Evolutionary conservation across 805 yeast species (phyloP).

Genomic region (Hanseniaspora pseudoguilliermondii): DNA sequence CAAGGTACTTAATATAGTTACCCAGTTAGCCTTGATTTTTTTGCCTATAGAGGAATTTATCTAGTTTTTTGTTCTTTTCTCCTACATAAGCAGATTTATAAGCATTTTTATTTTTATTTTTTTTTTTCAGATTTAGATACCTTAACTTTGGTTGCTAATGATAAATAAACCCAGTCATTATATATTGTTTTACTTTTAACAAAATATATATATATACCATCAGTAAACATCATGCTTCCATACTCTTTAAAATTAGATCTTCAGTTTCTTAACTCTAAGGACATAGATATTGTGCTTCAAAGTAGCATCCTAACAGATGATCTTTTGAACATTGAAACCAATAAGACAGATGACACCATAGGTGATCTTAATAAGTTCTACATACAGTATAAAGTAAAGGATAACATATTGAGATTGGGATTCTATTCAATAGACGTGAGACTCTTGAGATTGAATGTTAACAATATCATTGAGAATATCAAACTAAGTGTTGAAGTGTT

Average conservation of each 20-base stretch:
- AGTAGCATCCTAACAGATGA: slow-evolving; percentile 7
- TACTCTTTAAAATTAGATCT: background rate
- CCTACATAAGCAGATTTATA: too few species aligned
- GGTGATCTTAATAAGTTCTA: slow-evolving; percentile 6
- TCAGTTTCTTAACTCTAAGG: background rate
- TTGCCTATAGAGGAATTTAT: background rate
- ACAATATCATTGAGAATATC: slow-evolving; percentile 5
- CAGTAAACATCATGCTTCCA: background rate
- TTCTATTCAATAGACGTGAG: slow-evolving; percentile 3
- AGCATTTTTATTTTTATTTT: too few species aligned
- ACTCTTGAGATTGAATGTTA: slow-evolving; percentile 2
- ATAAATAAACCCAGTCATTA: too few species aligned
- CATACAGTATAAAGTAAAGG: background rate
- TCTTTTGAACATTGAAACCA: slow-evolving; percentile 6
- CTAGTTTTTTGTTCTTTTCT: too few species aligned
- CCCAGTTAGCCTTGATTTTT: background rate
- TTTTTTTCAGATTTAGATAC: too few species aligned
- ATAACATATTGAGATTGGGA: background rate
- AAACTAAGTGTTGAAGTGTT: slow-evolving; percentile 10
- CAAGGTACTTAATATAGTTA: too few species aligned
- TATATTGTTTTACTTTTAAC: too few species aligned
- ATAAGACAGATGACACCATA: background rate
- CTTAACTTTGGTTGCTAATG: too few species aligned
- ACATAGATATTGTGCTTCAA: slow-evolving; percentile 4
- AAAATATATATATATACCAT: background rate